Evolutionary conservation across 257 asterid species (phyloP).

Genomic region (Avicennia marina): DNA sequence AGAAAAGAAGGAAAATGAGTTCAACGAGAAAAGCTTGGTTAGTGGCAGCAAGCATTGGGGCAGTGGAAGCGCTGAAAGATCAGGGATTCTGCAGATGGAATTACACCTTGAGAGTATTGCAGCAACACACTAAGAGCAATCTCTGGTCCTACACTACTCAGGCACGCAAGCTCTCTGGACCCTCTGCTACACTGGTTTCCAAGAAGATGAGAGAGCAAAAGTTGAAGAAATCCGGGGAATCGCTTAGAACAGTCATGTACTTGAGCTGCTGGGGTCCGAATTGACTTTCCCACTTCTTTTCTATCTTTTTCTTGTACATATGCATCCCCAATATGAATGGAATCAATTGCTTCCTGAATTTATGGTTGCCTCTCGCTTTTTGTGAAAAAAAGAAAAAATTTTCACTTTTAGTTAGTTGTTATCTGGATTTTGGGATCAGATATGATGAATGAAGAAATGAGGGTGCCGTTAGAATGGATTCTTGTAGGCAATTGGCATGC

Average conservation of each 20-base stretch:
- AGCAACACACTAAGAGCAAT: slow-evolving; percentile 34
- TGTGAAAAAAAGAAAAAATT: no score
- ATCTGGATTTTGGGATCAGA: no score
- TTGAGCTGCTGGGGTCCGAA: slow-evolving; percentile 25
- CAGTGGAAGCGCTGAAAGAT: slow-evolving; percentile 48
- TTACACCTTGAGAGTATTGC: slow-evolving; percentile 28
- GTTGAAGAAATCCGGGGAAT: slow-evolving; percentile 26
- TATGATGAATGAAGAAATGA: no score
- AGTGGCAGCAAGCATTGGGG: slow-evolving; percentile 50
- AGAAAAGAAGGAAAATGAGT: slow-evolving; percentile 22
- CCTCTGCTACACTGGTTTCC: neutral
- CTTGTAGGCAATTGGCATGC: no score
- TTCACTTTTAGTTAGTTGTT: no score
- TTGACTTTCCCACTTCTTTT: neutral
- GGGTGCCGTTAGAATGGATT: no score
- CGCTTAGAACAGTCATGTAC: slow-evolving; percentile 30
- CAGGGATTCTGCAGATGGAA: slow-evolving; percentile 60
- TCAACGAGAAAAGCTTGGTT: slow-evolving; percentile 34
- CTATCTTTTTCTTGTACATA: no score
- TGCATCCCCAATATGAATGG: no score
- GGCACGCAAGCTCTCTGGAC: slow-evolving; percentile 9
- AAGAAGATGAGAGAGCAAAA: slow-evolving; percentile 5
- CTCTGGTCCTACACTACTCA: slow-evolving; percentile 14
- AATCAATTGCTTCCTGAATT: no score
- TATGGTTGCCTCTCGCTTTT: no score